Conservation (phyloP, 2,329 filamentous ascomycete species). For the Leptosphaerulina australis region DNA sequence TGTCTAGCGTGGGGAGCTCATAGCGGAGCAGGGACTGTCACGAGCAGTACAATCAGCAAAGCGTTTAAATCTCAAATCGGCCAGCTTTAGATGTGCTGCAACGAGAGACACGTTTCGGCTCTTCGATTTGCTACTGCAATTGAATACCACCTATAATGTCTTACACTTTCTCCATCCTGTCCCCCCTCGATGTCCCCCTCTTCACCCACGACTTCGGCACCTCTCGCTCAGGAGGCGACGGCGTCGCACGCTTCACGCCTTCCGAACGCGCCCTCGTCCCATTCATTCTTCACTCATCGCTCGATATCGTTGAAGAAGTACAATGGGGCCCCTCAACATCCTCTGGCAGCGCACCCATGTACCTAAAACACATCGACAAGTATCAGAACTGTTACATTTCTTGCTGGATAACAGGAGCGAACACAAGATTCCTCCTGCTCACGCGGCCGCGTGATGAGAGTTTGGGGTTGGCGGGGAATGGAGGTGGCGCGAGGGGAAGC, state of each 20-base stretch:
- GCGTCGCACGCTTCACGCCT: conserved; percentile 84
- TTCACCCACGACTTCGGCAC: conserved; percentile 98
- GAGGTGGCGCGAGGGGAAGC: conserved; percentile 36
- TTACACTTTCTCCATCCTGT: conserved; percentile 98
- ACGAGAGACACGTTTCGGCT: not conserved
- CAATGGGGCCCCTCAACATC: conserved; percentile 72
- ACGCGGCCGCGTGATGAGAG: conserved; percentile 71
- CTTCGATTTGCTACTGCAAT: not conserved
- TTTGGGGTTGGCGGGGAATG: conserved; percentile 29
- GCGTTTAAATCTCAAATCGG: not conserved
- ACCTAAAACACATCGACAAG: conserved; percentile 94
- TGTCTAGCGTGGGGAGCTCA: conserved; percentile 35
- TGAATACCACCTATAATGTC: conserved; percentile 68
- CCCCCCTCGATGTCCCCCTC: conserved; percentile 91
- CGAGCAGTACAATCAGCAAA: not conserved
- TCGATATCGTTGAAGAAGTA: conserved; percentile 95
- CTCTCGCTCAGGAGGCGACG: conserved; percentile 93
- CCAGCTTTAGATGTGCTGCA: not conserved
- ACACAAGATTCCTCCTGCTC: conserved; percentile 91
- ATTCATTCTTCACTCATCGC: conserved; percentile 91
- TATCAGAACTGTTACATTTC: conserved; percentile 97
- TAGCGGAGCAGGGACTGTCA: conserved; percentile 3
- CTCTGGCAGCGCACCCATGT: conserved; percentile 62
- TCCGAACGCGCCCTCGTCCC: conserved; percentile 94
- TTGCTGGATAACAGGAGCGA: conserved; percentile 90